phyloP scores from a whole-genome alignment of 495 filamentous ascomycete genomes.

The Neurospora sp. region DNA sequence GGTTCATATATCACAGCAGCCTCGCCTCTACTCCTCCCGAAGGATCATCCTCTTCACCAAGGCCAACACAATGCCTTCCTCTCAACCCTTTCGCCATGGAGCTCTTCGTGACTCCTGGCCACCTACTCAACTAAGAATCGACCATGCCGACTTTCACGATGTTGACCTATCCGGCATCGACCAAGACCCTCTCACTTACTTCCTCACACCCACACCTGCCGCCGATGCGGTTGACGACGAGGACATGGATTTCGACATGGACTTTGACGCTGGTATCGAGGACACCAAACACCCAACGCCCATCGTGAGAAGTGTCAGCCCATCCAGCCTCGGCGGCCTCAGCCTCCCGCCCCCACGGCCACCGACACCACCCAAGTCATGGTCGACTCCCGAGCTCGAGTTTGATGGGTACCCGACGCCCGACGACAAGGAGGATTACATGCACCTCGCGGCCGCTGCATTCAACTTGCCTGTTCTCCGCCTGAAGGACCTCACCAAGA shows the following conservation, averaged over 20 bases:
- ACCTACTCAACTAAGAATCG: conserved; percentile 23
- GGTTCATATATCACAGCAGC: not conserved
- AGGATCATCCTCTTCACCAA: not conserved
- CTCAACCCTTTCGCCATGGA: not conserved
- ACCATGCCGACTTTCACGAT: conserved; percentile 29
- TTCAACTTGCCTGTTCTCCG: conserved; percentile 12
- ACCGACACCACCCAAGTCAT: conserved; percentile 25
- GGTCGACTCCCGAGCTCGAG: conserved; percentile 21
- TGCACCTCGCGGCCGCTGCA: conserved; percentile 19
- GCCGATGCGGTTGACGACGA: conserved; percentile 26
- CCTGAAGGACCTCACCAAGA: conserved; percentile 13
- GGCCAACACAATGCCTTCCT: not conserved
- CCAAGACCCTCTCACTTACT: conserved; percentile 39
- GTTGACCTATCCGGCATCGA: conserved; percentile 26
- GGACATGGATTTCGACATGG: conserved; percentile 36
- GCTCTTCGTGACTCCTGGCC: conserved; percentile 17
- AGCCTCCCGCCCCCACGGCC: conserved; percentile 28
- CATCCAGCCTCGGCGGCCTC: conserved; percentile 36
- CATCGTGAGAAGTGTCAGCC: conserved; percentile 36
- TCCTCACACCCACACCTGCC: conserved; percentile 33
- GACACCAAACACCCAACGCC: conserved; percentile 30
- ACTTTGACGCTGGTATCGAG: conserved; percentile 43
- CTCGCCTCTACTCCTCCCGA: not conserved
- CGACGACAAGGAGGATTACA: conserved; percentile 30
- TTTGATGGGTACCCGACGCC: conserved; percentile 14